Evolutionary conservation across 352 stramenopile genomes (phyloP).

Genomic region (Blastocystis sp.): DNA sequence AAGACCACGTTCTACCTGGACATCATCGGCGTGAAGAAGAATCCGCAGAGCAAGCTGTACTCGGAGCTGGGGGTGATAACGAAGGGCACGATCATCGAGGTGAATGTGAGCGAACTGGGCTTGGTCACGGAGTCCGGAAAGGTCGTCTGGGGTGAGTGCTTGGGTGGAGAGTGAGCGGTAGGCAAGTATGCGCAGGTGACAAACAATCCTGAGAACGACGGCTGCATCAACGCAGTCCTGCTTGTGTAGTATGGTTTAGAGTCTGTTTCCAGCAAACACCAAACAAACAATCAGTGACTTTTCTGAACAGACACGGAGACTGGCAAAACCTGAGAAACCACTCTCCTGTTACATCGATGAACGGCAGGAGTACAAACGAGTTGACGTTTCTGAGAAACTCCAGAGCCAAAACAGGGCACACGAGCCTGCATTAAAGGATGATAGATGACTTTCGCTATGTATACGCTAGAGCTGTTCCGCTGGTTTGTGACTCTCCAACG

Average conservation of each 20-base stretch:
- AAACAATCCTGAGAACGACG: constrained; percentile 98
- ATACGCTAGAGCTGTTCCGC: background rate
- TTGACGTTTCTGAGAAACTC: background rate
- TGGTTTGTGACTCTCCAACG: background rate
- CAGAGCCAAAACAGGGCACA: background rate
- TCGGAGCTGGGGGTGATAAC: constrained; percentile 97
- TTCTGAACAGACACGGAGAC: background rate
- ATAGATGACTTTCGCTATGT: background rate
- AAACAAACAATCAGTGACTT: background rate
- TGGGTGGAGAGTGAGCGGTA: background rate
- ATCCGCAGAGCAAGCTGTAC: constrained; percentile 91
- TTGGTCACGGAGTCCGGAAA: constrained; percentile 97
- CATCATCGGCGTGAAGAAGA: constrained; percentile 99
- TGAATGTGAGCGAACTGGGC: constrained; percentile 98
- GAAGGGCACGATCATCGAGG: constrained; percentile 95
- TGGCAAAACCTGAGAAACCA: background rate
- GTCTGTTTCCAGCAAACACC: background rate
- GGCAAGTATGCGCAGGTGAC: constrained; percentile 93
- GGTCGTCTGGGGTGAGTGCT: constrained; percentile 93
- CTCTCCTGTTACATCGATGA: background rate
- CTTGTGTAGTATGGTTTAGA: constrained; percentile 80
- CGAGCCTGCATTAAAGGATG: background rate
- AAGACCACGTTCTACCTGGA: constrained; percentile 99
- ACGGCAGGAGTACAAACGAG: background rate
- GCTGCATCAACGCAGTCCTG: constrained; percentile 97